Evolutionary conservation across 1,284 basidiomycete species (phyloP).

Genomic region (Paramarasmius palmivorus): DNA sequence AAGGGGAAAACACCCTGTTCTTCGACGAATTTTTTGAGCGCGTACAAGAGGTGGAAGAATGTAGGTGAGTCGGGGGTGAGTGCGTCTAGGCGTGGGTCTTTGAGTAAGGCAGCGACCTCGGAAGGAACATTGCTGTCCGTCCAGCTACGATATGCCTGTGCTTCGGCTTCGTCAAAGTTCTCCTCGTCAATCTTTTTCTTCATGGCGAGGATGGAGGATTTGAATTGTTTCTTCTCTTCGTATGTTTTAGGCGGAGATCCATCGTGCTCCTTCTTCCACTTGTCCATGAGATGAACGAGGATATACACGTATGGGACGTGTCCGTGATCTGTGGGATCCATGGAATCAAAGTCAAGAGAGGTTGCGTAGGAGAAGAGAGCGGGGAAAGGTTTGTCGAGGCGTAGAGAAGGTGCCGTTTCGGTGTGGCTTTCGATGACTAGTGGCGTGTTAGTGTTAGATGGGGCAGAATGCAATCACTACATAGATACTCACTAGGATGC

Average conservation of each 20-base stretch:
- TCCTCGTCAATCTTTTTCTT: slow-evolving; percentile 85
- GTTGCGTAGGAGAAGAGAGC: slow-evolving; percentile 72
- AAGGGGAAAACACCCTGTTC: slow-evolving; percentile 51
- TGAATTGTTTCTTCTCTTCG: slow-evolving; percentile 81
- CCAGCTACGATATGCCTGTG: slow-evolving; percentile 79
- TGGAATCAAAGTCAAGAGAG: slow-evolving; percentile 67
- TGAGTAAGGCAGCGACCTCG: slow-evolving; percentile 66
- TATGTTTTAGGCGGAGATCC: slow-evolving; percentile 63
- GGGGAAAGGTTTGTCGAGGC: slow-evolving; percentile 89
- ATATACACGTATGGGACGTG: slow-evolving; percentile 89
- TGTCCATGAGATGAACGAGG: slow-evolving; percentile 78
- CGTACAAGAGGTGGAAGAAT: slow-evolving; percentile 87
- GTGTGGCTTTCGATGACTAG: slow-evolving; percentile 93
- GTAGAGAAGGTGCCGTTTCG: slow-evolving; percentile 80
- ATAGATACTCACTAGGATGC: slow-evolving; percentile 65
- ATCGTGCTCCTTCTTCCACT: slow-evolving; percentile 78
- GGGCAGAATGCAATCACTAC: neutral
- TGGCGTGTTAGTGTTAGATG: slow-evolving; percentile 7
- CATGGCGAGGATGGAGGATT: slow-evolving; percentile 58
- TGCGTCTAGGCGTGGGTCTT: slow-evolving; percentile 52
- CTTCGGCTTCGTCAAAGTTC: slow-evolving; percentile 93
- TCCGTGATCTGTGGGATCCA: slow-evolving; percentile 85
- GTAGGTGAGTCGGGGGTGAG: slow-evolving; percentile 47
- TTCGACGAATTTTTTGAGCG: slow-evolving; percentile 64
- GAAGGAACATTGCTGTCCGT: slow-evolving; percentile 67